A percentile compares a stretch with the other conserved stretches of the same genome.
phyloP scores from a whole-genome alignment of 2,329 filamentous ascomycete genomes.

The Trichoderma oligosporum region DNA sequence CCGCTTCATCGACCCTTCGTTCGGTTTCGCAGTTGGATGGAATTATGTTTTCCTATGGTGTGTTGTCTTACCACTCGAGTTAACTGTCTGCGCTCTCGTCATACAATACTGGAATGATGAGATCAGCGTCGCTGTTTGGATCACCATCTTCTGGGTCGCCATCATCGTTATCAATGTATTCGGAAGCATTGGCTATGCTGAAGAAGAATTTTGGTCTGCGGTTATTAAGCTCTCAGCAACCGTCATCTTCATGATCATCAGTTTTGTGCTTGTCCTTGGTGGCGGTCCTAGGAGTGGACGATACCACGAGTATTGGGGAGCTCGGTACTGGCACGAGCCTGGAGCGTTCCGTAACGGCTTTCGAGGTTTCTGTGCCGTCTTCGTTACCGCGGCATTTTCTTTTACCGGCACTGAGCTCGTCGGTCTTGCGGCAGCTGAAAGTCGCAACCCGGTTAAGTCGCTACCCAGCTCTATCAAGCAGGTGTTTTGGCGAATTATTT shows the following conservation, averaged over 20 bases:
- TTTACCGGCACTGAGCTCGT: slow-evolving; percentile 67
- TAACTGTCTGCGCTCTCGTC: slow-evolving; percentile 50
- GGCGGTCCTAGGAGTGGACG: slow-evolving; percentile 48
- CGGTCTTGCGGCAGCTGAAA: slow-evolving; percentile 67
- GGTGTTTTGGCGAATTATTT: slow-evolving; percentile 53
- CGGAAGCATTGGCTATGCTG: slow-evolving; percentile 50
- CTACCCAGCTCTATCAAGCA: slow-evolving; percentile 79
- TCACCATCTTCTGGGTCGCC: slow-evolving; percentile 48
- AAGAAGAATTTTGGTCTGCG: slow-evolving; percentile 55
- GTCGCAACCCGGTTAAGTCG: slow-evolving; percentile 62
- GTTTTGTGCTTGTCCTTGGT: slow-evolving; percentile 54
- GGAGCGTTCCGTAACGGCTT: slow-evolving; percentile 64
- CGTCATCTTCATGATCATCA: slow-evolving; percentile 59
- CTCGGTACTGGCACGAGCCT: slow-evolving; percentile 42
- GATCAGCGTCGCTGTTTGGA: slow-evolving; percentile 48
- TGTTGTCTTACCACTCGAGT: slow-evolving; percentile 47
- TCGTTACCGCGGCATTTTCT: slow-evolving; percentile 66
- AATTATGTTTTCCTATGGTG: slow-evolving; percentile 48
- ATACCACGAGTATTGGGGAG: slow-evolving; percentile 43
- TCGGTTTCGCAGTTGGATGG: slow-evolving; percentile 53
- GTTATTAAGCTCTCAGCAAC: slow-evolving; percentile 55
- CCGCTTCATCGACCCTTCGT: slow-evolving; percentile 60
- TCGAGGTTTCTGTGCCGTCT: slow-evolving; percentile 64
- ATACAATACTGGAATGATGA: slow-evolving; percentile 49
- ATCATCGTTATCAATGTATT: slow-evolving; percentile 53